These are phyloP conservation scores for Cudoniella acicularis DNA, from an alignment of 495 filamentous ascomycete species.

Conservation along the genomic window DNA sequence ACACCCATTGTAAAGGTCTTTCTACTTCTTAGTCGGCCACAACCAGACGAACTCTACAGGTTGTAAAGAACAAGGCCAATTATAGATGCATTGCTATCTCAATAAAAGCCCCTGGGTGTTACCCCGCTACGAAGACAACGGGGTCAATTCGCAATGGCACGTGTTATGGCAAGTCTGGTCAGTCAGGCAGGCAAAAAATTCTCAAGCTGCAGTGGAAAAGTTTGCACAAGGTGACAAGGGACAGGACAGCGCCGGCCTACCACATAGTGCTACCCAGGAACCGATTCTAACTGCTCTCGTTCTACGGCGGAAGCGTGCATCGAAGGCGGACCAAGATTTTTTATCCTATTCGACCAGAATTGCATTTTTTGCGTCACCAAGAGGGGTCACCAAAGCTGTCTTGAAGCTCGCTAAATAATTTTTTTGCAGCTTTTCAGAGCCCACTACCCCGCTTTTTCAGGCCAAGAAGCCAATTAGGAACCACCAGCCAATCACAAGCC, in stretches of 20 bases:
- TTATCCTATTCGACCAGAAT: background rate
- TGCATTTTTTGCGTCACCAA: background rate
- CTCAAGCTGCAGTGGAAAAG: slow-evolving; percentile 18
- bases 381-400: background rate
- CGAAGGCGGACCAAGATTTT: background rate
- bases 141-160: slow-evolving; percentile 8
- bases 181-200: slow-evolving; percentile 21
- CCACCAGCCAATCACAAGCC: background rate
- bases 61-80: too few species aligned
- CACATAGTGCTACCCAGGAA: background rate
- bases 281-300: background rate
- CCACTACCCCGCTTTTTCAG: background rate
- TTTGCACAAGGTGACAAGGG: slow-evolving; percentile 2
- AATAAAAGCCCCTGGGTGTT: background rate
- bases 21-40: too few species aligned
- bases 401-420: background rate
- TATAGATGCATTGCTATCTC: too few species aligned
- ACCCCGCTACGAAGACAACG: background rate
- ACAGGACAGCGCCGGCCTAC: background rate
- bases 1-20: too few species aligned
- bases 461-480: background rate
- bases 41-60: too few species aligned
- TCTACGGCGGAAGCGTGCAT: background rate
- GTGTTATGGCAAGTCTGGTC: slow-evolving; percentile 9
- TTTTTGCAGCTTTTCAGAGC: background rate